A percentile compares a stretch with the other conserved stretches of the same genome.
phyloP scores from a whole-genome alignment of 176 grass and related monocot genomes.

The Pontederia paniculata region DNA sequence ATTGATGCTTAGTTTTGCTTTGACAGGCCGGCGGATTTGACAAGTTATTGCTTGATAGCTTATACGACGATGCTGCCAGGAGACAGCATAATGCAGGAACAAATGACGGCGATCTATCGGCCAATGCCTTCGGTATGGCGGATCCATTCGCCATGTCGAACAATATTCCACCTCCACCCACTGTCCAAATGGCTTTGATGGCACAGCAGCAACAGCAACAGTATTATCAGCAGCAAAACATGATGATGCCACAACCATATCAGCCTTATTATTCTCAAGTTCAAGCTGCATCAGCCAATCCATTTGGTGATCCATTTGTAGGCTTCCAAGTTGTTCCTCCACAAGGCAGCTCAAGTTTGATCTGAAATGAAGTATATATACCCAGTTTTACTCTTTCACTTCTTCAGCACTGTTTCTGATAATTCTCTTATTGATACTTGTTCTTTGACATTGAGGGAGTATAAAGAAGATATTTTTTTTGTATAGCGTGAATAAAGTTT shows the following conservation, averaged over 20 bases:
- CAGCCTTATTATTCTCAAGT: slow-evolving; percentile 9
- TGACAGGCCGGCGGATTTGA: slow-evolving; percentile 69
- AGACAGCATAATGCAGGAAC: slow-evolving; percentile 25
- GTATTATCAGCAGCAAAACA: slow-evolving; percentile 31
- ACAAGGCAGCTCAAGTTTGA: slow-evolving; percentile 45
- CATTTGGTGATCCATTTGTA: slow-evolving; percentile 37
- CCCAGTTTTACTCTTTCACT: too few species aligned
- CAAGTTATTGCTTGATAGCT: slow-evolving; percentile 52
- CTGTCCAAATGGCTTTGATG: slow-evolving; percentile 61
- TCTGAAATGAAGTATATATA: slow-evolving; percentile 39
- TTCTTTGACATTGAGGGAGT: too few species aligned
- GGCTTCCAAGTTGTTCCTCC: slow-evolving; percentile 8
- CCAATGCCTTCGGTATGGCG: slow-evolving; percentile 16
- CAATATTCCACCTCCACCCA: slow-evolving; percentile 34
- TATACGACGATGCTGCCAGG: slow-evolving; percentile 46
- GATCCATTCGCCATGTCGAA: slow-evolving; percentile 58
- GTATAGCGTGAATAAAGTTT: too few species aligned
- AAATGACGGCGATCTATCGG: neutral
- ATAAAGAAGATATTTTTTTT: too few species aligned
- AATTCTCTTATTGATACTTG: too few species aligned
- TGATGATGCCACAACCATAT: slow-evolving; percentile 33
- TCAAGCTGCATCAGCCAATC: slow-evolving; percentile 30
- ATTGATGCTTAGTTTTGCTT: neutral
- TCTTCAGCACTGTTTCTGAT: too few species aligned
- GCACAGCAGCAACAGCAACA: slow-evolving; percentile 32